Percentiles rank a stretch among this genome's conserved stretches.
Evolutionary conservation across 306 rosid species (phyloP).

Genomic region (Quercus suber): DNA sequence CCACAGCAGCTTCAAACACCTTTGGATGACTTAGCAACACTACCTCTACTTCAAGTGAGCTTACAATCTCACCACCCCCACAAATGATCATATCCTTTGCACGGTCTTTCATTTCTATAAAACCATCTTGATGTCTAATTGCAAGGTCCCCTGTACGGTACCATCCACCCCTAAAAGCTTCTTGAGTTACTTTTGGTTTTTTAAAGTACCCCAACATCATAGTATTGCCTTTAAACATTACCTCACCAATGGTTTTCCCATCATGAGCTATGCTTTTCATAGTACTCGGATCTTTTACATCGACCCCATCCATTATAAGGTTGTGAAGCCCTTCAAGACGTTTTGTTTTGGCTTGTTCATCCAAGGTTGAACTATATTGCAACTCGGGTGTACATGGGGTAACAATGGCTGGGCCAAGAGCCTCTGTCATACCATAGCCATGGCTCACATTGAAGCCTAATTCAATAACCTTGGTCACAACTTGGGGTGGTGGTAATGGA

Average conservation of each 20-base stretch:
- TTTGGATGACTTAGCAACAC: constrained; percentile 68
- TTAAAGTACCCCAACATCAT: constrained; percentile 85
- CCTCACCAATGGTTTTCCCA: constrained; percentile 81
- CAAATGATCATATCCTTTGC: constrained; percentile 85
- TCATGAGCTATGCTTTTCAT: constrained; percentile 80
- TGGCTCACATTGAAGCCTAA: constrained; percentile 64
- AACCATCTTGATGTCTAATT: constrained; percentile 77
- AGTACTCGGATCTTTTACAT: constrained; percentile 68
- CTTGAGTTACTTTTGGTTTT: constrained; percentile 59
- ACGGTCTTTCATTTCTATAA: constrained; percentile 77
- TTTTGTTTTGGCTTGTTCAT: too few relatives aligned
- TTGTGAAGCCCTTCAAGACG: too few relatives aligned
- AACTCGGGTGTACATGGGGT: constrained; percentile 43
- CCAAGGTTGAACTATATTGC: not conserved
- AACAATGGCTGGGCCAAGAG: constrained; percentile 58
- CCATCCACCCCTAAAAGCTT: constrained; percentile 83
- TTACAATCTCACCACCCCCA: constrained; percentile 90
- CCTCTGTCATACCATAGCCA: constrained; percentile 96
- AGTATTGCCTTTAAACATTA: constrained; percentile 84
- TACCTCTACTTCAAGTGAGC: constrained; percentile 85
- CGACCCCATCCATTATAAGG: constrained; percentile 26
- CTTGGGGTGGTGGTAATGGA: constrained; percentile 45
- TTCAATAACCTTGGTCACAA: constrained; percentile 37
- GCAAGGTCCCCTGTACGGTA: constrained; percentile 77
- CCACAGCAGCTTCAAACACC: constrained; percentile 74